Conservation (phyloP, 2,329 filamentous ascomycete species). For the Trichoderma asperellum region DNA sequence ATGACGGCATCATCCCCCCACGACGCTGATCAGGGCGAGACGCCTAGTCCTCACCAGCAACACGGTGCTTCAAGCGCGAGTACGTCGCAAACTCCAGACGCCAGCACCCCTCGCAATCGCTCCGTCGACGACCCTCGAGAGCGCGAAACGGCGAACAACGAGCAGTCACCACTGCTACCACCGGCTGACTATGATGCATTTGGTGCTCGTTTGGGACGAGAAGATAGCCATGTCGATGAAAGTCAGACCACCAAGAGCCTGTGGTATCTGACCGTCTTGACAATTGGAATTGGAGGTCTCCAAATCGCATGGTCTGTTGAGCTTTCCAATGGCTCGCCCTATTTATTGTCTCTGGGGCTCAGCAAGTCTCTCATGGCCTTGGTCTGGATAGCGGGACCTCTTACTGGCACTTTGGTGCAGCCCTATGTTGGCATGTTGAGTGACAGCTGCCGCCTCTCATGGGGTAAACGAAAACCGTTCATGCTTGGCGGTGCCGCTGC, state of each 20-base stretch:
- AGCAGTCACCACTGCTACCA: constrained; percentile 41
- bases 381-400: constrained; percentile 81
- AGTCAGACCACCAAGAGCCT: constrained; percentile 73
- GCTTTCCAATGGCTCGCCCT: constrained; percentile 88
- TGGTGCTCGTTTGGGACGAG: constrained; percentile 25
- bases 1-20: constrained; percentile 24
- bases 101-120: constrained; percentile 22
- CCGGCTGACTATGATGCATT: constrained; percentile 24
- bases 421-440: constrained; percentile 82
- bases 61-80: constrained; percentile 19
- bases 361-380: constrained; percentile 82
- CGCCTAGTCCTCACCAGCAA: constrained; percentile 9
- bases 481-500: constrained; percentile 72
- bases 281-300: constrained; percentile 82
- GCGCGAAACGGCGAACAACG: constrained; percentile 31
- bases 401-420: constrained; percentile 78
- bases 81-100: constrained; percentile 20
- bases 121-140: constrained; percentile 32
- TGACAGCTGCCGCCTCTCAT: constrained; percentile 73
- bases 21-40: constrained; percentile 1
- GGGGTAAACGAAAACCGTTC: constrained; percentile 81
- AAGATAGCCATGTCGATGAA: constrained; percentile 34
- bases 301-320: constrained; percentile 97
- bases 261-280: constrained; percentile 85
- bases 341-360: constrained; percentile 76